Percentiles rank a stretch among this genome's conserved stretches.
Conservation (phyloP, 2,329 filamentous ascomycete genomes). For the Sporothrix inflata region DNA sequence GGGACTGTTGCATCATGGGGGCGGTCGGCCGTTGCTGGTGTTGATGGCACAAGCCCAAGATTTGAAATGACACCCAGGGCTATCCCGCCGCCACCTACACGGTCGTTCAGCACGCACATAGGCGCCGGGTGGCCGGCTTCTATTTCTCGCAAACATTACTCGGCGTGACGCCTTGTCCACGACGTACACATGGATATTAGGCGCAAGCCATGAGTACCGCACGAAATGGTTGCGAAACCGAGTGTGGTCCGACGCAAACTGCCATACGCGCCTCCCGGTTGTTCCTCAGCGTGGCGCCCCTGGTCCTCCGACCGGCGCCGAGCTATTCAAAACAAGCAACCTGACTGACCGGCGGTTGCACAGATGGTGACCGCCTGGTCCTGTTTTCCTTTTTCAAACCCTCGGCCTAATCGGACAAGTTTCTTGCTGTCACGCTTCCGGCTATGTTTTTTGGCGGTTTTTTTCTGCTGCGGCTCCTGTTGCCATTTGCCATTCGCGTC, state of each 20-base stretch:
- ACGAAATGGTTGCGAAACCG: background rate
- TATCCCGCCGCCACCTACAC: background rate
- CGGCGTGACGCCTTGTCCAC: background rate
- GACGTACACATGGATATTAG: background rate
- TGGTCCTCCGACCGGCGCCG: conserved; percentile 27
- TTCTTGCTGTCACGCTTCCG: conserved; percentile 5
- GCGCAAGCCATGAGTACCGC: background rate
- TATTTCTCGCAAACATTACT: background rate
- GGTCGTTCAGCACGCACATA: background rate
- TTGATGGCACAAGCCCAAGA: background rate
- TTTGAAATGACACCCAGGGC: background rate
- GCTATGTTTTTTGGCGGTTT: background rate
- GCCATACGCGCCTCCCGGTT: conserved; percentile 16
- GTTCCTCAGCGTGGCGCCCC: conserved; percentile 12
- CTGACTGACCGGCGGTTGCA: conserved; percentile 30
- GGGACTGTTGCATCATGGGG: conserved; percentile 3
- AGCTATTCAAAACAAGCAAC: conserved; percentile 18
- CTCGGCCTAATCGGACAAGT: background rate
- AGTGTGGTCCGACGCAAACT: background rate
- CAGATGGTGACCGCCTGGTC: conserved; percentile 10
- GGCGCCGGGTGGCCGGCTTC: background rate
- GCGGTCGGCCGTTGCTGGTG: background rate
- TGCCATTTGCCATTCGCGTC: conserved; percentile 34
- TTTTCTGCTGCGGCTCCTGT: conserved; percentile 18
- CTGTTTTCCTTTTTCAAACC: background rate